Conservation (phyloP, 257 asterid genomes). For the Scutellaria minor region DNA sequence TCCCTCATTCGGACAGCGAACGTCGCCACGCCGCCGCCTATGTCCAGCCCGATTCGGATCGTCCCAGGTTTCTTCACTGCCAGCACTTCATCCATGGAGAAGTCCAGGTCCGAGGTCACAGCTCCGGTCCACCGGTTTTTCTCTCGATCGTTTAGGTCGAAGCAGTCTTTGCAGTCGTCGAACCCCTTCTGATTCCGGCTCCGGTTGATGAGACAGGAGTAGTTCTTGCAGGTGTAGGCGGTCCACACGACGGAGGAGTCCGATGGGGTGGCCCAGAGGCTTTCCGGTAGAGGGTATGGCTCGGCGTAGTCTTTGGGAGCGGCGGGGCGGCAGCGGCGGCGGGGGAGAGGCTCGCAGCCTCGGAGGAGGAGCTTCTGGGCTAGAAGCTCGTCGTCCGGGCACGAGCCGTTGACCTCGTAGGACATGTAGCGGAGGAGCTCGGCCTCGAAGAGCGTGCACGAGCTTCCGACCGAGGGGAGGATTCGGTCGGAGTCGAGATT, state of each 20-base stretch:
- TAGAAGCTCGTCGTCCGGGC: constrained; percentile 69
- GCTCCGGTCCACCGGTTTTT: constrained; percentile 48
- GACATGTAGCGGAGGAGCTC: constrained; percentile 61
- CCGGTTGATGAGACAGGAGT: constrained; percentile 54
- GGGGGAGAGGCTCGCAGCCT: constrained; percentile 80
- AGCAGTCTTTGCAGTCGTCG: constrained; percentile 76
- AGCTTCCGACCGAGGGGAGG: constrained; percentile 58
- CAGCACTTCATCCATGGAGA: constrained; percentile 68
- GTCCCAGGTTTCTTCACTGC: constrained; percentile 53
- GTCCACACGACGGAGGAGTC: constrained; percentile 71
- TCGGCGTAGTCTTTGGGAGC: constrained; percentile 45
- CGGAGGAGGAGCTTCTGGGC: constrained; percentile 66
- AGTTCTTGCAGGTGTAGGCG: constrained; percentile 62
- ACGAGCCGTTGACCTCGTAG: constrained; percentile 56
- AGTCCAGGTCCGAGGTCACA: constrained; percentile 43
- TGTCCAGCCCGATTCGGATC: constrained; percentile 68
- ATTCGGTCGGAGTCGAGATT: constrained; percentile 61
- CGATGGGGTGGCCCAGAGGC: constrained; percentile 66
- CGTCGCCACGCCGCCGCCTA: constrained; percentile 82
- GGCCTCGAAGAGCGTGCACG: constrained; percentile 45
- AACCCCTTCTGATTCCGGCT: constrained; percentile 48
- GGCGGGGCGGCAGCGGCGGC: constrained; percentile 70
- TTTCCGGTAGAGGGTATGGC: constrained; percentile 57
- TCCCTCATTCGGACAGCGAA: constrained; percentile 79
- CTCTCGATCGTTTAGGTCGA: constrained; percentile 64